These are phyloP conservation scores for Phytophthora aleatoria DNA, from an alignment of 352 stramenopile species.

Conservation along the genomic window DNA sequence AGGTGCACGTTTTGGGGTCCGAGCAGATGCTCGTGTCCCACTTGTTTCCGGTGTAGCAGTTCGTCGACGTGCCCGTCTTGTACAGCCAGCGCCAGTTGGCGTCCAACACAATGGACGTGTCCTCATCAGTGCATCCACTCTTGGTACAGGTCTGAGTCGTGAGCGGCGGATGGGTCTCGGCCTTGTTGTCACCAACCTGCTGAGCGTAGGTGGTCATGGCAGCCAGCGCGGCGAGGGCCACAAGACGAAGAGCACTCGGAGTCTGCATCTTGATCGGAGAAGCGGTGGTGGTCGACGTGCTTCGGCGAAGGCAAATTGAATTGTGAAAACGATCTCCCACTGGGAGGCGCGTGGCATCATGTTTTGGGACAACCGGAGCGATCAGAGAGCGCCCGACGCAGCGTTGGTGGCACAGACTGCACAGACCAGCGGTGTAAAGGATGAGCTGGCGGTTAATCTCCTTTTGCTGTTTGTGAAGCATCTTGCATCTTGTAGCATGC, in stretches of 20 bases:
- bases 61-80: slow-evolving; percentile 43
- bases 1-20: slow-evolving; percentile 48
- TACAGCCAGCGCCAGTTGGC: slow-evolving; percentile 69
- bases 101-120: slow-evolving; percentile 63
- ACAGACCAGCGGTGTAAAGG: slow-evolving; percentile 30
- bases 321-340: slow-evolving; percentile 16
- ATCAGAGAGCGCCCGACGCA: slow-evolving; percentile 19
- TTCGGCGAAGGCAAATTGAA: slow-evolving; percentile 34
- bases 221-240: slow-evolving; percentile 16
- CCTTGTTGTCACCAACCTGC: slow-evolving; percentile 16
- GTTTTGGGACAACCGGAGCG: slow-evolving; percentile 19
- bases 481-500: background rate
- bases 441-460: slow-evolving; percentile 14
- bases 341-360: slow-evolving; percentile 5
- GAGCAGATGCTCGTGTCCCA: slow-evolving; percentile 52
- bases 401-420: slow-evolving; percentile 22
- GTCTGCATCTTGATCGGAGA: slow-evolving; percentile 29
- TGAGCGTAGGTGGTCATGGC: slow-evolving; percentile 1
- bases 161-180: slow-evolving; percentile 54
- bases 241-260: slow-evolving; percentile 28
- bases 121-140: slow-evolving; percentile 36
- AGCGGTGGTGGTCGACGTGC: slow-evolving; percentile 5
- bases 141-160: slow-evolving; percentile 28
- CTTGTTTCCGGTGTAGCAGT: slow-evolving; percentile 60
- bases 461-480: slow-evolving; percentile 25